Evolutionary conservation across 768 basidiomycete genomes (phyloP), one percentile per base, ranked within the genome.

Genomic region (Tylopilus vinaceipallidus): DNA sequence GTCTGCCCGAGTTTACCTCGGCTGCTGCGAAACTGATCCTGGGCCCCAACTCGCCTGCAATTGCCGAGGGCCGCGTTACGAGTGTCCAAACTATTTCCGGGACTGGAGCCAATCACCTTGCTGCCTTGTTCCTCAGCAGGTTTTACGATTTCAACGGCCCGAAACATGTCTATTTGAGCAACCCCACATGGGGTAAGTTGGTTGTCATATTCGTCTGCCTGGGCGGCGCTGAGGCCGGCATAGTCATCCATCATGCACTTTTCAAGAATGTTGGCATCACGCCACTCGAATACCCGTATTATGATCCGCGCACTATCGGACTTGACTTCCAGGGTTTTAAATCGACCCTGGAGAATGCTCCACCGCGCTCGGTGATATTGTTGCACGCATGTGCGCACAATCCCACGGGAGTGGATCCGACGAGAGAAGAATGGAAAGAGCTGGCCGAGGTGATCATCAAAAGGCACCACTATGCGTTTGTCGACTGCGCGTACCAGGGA

Each of bases 401-500:
- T 65, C 95, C 94, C 8, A 98, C 95, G 2, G 95, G 95, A 3
- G 91, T 95, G 24, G 95, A 98, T 69, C 95, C 94, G 7, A 93
- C 91, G 29, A 67, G 66, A 39, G 91, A 88, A 57, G 88, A 98
- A 67, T 98, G 95, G 95, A 72, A 78, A 53, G 67, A 73, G 49
- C 79, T 98, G 59, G 88, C 88, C 33, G 77, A 86, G 32, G 71
- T 84, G 46, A 80, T 97, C 65, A 65, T 86, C 26, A 70, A 74
- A 40, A 87, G 84, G 70, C 75, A 79, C 13, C 94, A 95, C 67
- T 95, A 83, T 62, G 86, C 86, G 27, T 95, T 95, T 73, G 92
- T 98, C 66, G 95, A 98, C 72, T 88, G 87, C 65, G 95, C 95
- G 3, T 98, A 98, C 72, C 95, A 97, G 71, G 95, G 95, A 16